A percentile compares a stretch with the other conserved stretches of the same genome.
phyloP scores from a whole-genome alignment of 2,329 filamentous ascomycete genomes.

The Sporothrix mexicana region DNA sequence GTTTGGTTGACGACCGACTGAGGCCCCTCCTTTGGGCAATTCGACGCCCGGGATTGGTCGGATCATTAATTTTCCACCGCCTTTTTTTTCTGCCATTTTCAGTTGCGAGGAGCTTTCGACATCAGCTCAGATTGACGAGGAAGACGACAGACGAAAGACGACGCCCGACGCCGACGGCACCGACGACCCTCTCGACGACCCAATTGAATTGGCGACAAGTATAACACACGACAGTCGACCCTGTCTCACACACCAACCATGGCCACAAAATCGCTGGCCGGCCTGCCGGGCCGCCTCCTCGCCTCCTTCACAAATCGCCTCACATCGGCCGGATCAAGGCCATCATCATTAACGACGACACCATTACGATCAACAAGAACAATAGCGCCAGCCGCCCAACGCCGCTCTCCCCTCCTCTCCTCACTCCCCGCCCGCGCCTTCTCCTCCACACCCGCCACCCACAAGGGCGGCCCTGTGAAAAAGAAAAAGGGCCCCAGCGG shows the following conservation, averaged over 20 bases:
- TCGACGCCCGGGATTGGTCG: slow-evolving; percentile 17
- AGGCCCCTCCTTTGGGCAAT: not conserved
- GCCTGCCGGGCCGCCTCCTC: slow-evolving; percentile 30
- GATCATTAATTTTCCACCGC: slow-evolving; percentile 31
- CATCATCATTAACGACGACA: not conserved
- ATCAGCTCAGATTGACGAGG: not conserved
- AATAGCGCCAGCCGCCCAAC: not conserved
- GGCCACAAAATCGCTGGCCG: not conserved
- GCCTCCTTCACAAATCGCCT: slow-evolving; percentile 28
- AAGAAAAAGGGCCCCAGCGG: too few relatives aligned
- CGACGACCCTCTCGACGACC: not conserved
- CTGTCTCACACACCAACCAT: not conserved
- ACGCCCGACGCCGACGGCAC: not conserved
- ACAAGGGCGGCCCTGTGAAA: too few relatives aligned
- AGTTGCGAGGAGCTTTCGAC: not conserved
- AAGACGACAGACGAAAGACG: not conserved
- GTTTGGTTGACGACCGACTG: not conserved
- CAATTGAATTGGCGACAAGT: too few relatives aligned
- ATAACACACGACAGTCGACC: not conserved
- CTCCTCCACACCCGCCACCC: slow-evolving; percentile 1
- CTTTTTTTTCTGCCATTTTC: slow-evolving; percentile 31
- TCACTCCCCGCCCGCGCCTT: slow-evolving; percentile 12
- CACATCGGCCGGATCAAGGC: not conserved
- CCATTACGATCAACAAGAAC: not conserved
- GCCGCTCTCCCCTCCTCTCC: not conserved